A percentile compares a stretch with the other conserved stretches of the same genome.
These are phyloP conservation scores for Xylaria grammica DNA, from an alignment of 495 filamentous ascomycete species.

Conservation along the genomic window DNA sequence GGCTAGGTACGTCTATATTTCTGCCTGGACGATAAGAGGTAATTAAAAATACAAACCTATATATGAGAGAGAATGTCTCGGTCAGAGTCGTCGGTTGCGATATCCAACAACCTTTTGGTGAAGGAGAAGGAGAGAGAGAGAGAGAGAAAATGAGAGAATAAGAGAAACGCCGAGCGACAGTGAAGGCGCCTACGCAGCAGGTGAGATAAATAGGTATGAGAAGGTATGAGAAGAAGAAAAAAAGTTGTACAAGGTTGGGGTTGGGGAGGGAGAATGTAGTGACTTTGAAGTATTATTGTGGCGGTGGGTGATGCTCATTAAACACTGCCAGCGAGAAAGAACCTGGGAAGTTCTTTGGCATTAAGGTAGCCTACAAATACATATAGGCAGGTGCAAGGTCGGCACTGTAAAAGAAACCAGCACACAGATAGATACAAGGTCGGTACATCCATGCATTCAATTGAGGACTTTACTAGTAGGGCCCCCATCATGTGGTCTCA, in stretches of 20 bases:
- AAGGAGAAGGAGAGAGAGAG: background rate
- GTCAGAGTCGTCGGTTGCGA: background rate
- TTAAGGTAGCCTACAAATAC: no score
- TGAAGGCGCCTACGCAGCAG: background rate
- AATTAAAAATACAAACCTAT: background rate
- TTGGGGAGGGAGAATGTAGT: conserved; percentile 12
- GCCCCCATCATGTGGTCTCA: background rate
- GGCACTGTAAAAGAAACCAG: no score
- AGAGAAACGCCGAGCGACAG: background rate
- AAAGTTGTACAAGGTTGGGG: conserved; percentile 10
- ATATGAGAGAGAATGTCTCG: background rate
- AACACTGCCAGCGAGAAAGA: conserved; percentile 16
- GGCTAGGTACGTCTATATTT: background rate
- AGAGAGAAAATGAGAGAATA: background rate
- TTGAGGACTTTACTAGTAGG: background rate
- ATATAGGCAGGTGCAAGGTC: no score
- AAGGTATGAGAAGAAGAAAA: conserved; percentile 13
- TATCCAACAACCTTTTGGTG: background rate
- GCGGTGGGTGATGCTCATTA: conserved; percentile 20
- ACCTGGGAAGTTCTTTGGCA: no score
- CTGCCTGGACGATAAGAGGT: background rate
- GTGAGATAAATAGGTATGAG: background rate
- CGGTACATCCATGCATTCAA: no score
- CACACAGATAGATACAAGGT: no score
- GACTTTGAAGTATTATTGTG: conserved; percentile 5